These are phyloP conservation scores for Penicillium sp. DNA, from an alignment of 2,329 filamentous ascomycete genomes.

Conservation along the genomic window DNA sequence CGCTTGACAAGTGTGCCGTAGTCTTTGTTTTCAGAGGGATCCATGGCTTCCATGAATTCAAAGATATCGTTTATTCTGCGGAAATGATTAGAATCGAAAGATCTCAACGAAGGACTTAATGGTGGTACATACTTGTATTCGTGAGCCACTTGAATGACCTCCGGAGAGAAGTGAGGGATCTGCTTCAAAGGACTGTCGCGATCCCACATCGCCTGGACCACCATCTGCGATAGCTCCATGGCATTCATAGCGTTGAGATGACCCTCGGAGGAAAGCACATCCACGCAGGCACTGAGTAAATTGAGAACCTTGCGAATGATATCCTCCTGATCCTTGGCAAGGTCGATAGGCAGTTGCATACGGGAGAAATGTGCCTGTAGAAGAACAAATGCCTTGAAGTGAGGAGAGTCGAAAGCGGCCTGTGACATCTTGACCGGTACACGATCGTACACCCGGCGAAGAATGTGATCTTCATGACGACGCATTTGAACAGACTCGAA, in stretches of 20 bases:
- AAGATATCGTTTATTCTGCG: slow-evolving; percentile 82
- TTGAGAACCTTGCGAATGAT: slow-evolving; percentile 79
- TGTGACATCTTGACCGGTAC: slow-evolving; percentile 93
- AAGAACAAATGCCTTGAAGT: slow-evolving; percentile 97
- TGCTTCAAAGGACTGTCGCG: slow-evolving; percentile 94
- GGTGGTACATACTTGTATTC: slow-evolving; percentile 59
- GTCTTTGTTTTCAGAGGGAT: slow-evolving; percentile 82
- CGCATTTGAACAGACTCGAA: slow-evolving; percentile 94
- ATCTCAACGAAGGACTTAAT: slow-evolving; percentile 16
- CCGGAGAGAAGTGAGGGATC: slow-evolving; percentile 85
- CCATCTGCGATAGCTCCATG: slow-evolving; percentile 99
- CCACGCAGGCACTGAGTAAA: slow-evolving; percentile 84
- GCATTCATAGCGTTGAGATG: slow-evolving; percentile 96
- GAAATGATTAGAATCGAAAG: slow-evolving; percentile 18
- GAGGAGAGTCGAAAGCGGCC: slow-evolving; percentile 79
- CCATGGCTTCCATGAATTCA: slow-evolving; percentile 99
- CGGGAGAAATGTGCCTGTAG: slow-evolving; percentile 95
- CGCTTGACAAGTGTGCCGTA: slow-evolving; percentile 71
- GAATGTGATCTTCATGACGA: slow-evolving; percentile 79
- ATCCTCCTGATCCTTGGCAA: slow-evolving; percentile 90
- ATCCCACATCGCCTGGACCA: slow-evolving; percentile 98
- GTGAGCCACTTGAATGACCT: slow-evolving; percentile 75
- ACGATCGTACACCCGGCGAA: slow-evolving; percentile 89
- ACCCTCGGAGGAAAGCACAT: slow-evolving; percentile 91
- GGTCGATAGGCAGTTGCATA: slow-evolving; percentile 91